phyloP scores from a whole-genome alignment of 352 stramenopile genomes.

The Lagenidium sp. region DNA sequence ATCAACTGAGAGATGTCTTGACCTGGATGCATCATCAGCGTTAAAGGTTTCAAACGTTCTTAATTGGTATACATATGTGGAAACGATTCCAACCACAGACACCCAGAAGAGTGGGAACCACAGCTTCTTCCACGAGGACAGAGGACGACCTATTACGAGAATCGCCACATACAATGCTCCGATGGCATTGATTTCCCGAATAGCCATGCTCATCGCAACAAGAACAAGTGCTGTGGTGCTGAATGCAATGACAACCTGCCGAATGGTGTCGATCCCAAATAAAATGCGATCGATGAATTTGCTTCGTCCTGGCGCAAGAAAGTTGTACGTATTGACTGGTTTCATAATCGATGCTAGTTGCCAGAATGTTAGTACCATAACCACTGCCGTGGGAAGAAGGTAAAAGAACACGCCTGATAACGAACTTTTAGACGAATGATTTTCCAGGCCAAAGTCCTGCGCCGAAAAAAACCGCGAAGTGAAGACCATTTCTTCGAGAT shows the following conservation, averaged over 20 bases:
- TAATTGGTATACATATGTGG: slow-evolving; percentile 60
- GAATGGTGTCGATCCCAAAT: slow-evolving; percentile 45
- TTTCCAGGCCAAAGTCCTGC: slow-evolving; percentile 65
- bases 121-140: slow-evolving; percentile 55
- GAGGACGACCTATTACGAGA: slow-evolving; percentile 37
- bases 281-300: slow-evolving; percentile 36
- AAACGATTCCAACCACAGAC: slow-evolving; percentile 35
- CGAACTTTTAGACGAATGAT: slow-evolving; percentile 37
- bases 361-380: slow-evolving; percentile 78
- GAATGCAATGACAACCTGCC: slow-evolving; percentile 58
- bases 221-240: slow-evolving; percentile 56
- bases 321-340: slow-evolving; percentile 46
- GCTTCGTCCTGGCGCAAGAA: slow-evolving; percentile 51
- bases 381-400: slow-evolving; percentile 51
- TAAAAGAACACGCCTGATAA: slow-evolving; percentile 77
- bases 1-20: slow-evolving; percentile 2
- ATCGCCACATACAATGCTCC: slow-evolving; percentile 60
- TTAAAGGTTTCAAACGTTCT: slow-evolving; percentile 8
- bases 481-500: slow-evolving; percentile 58
- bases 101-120: slow-evolving; percentile 82
- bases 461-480: slow-evolving; percentile 61
- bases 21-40: slow-evolving; percentile 6
- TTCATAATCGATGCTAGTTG: slow-evolving; percentile 72
- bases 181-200: slow-evolving; percentile 53
- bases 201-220: slow-evolving; percentile 59